These are phyloP conservation scores for Penicillium hordei DNA, from an alignment of 2,329 filamentous ascomycete species.

Conservation along the genomic window DNA sequence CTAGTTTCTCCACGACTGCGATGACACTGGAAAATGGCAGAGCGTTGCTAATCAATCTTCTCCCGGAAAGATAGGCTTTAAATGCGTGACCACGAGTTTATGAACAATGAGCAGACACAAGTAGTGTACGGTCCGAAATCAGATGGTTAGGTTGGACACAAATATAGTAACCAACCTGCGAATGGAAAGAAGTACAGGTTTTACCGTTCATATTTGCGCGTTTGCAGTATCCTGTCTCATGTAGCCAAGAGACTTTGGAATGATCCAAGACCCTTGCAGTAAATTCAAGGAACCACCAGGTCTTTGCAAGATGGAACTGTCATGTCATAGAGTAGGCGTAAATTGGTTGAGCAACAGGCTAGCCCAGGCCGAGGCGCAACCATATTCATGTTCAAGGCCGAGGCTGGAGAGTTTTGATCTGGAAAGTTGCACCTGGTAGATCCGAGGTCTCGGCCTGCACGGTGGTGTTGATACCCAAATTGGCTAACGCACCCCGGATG, in stretches of 20 bases:
- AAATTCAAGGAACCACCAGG: neutral
- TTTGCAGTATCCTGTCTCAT: neutral
- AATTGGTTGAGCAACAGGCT: neutral
- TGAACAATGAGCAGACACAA: slow-evolving; percentile 24
- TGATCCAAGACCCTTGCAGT: neutral
- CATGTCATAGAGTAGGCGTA: neutral
- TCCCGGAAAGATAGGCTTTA: slow-evolving; percentile 49
- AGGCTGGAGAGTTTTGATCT: slow-evolving; percentile 79
- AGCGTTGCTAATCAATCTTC: slow-evolving; percentile 39
- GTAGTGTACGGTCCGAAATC: slow-evolving; percentile 19
- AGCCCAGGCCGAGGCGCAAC: slow-evolving; percentile 9
- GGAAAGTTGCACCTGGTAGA: slow-evolving; percentile 85
- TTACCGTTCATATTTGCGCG: neutral
- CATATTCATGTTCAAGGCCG: slow-evolving; percentile 57
- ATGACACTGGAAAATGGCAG: slow-evolving; percentile 25
- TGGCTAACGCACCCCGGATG: slow-evolving; percentile 87
- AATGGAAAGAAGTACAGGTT: slow-evolving; percentile 18
- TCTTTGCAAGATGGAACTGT: neutral
- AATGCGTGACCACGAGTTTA: slow-evolving; percentile 30
- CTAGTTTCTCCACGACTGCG: slow-evolving; percentile 2
- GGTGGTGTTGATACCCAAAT: slow-evolving; percentile 83
- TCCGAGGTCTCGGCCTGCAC: slow-evolving; percentile 89
- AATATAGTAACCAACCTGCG: slow-evolving; percentile 21
- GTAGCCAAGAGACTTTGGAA: neutral
- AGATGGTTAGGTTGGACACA: slow-evolving; percentile 13